phyloP scores from a whole-genome alignment of 1,139 yeast genomes.

The Debaryomycetaceae sp. region DNA sequence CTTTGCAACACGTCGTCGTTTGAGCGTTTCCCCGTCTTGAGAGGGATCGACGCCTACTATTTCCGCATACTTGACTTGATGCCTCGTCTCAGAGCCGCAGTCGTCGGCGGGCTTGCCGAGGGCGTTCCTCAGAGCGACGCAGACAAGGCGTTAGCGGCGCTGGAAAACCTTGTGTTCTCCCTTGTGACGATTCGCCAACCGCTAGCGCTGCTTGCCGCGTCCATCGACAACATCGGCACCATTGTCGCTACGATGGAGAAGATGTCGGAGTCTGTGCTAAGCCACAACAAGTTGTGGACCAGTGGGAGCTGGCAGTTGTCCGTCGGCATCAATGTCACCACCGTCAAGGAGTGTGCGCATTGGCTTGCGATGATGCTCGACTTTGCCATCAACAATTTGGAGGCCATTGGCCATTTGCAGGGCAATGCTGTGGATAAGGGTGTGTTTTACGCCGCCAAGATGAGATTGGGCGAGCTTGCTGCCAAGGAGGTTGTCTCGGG shows the following conservation, averaged over 20 bases:
- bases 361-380: slow-evolving; percentile 52
- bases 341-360: slow-evolving; percentile 15
- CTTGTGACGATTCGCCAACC: slow-evolving; percentile 49
- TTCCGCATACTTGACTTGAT: slow-evolving; percentile 71
- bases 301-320: slow-evolving; percentile 18
- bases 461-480: slow-evolving; percentile 14
- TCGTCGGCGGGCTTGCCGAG: slow-evolving; percentile 49
- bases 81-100: slow-evolving; percentile 72
- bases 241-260: slow-evolving; percentile 14
- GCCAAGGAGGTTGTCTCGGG: slow-evolving; percentile 8
- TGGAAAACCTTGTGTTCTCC: slow-evolving; percentile 65
- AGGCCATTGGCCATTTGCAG: slow-evolving; percentile 14
- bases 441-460: slow-evolving; percentile 19
- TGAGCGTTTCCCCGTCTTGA: slow-evolving; percentile 26
- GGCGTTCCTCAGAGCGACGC: slow-evolving; percentile 78
- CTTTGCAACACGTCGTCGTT: slow-evolving; percentile 54
- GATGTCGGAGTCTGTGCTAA: slow-evolving; percentile 13
- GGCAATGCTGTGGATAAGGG: slow-evolving; percentile 12
- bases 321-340: slow-evolving; percentile 15
- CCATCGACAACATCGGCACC: slow-evolving; percentile 12
- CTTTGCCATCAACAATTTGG: slow-evolving; percentile 36
- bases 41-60: slow-evolving; percentile 56
- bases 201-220: slow-evolving; percentile 26
- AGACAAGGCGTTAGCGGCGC: slow-evolving; percentile 72
- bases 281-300: slow-evolving; percentile 12